A percentile compares a stretch with the other conserved stretches of the same genome.
Evolutionary conservation across 768 basidiomycete species (phyloP).

Genomic region (Pholiota microspora): DNA sequence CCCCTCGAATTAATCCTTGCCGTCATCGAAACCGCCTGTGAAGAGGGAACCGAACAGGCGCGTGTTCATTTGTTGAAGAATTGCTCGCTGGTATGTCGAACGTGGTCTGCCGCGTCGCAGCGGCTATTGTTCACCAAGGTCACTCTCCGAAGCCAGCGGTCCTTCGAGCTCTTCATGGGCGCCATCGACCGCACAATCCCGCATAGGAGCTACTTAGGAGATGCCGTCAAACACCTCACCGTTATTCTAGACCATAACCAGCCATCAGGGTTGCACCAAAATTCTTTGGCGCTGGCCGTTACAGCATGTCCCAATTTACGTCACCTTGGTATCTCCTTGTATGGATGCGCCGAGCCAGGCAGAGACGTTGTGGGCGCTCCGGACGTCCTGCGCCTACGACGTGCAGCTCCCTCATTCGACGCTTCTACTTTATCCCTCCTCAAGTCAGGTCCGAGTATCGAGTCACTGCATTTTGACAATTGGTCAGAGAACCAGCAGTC

Average conservation of each 20-base stretch:
- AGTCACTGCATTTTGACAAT: constrained; percentile 61
- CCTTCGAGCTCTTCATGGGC: constrained; percentile 51
- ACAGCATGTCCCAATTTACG: constrained; percentile 57
- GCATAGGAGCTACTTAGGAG: constrained; percentile 49
- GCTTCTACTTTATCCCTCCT: constrained; percentile 49
- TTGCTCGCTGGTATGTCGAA: constrained; percentile 63
- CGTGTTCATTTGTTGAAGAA: constrained; percentile 43
- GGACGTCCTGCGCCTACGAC: constrained; percentile 43
- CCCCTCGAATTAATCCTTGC: constrained; percentile 64
- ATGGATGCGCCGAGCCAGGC: constrained; percentile 53
- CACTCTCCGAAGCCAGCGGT: constrained; percentile 48
- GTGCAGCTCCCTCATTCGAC: constrained; percentile 54
- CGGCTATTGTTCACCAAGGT: constrained; percentile 61
- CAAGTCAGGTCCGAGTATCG: constrained; percentile 50
- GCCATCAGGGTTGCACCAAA: constrained; percentile 52
- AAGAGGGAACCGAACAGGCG: constrained; percentile 32
- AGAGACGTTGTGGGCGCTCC: constrained; percentile 48
- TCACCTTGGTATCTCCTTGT: constrained; percentile 55
- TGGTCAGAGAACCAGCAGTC: constrained; percentile 64
- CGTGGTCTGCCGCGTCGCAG: constrained; percentile 66
- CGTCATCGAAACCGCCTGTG: constrained; percentile 59
- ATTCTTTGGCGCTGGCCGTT: constrained; percentile 58
- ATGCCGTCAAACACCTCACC: constrained; percentile 51
- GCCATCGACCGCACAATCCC: constrained; percentile 47
- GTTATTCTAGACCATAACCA: constrained; percentile 69